Evolutionary conservation across 495 filamentous ascomycete species (phyloP), one percentile per base, ranked within the genome.

Genomic region (Parathielavia appendiculata): DNA sequence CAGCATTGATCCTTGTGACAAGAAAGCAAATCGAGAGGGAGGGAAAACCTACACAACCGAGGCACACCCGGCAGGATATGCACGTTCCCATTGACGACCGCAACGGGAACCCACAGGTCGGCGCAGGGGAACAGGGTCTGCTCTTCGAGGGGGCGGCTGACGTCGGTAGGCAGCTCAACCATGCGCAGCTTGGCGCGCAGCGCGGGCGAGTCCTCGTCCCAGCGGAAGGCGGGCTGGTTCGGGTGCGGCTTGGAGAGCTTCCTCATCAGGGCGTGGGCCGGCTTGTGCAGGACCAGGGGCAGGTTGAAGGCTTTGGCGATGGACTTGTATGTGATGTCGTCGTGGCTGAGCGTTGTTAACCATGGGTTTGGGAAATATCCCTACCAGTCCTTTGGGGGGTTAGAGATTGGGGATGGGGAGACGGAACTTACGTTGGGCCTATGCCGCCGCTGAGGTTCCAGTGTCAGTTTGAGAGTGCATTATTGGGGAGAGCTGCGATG

Each of bases 321-420:
- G 22, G 92, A 92, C 65, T 85, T 74, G 78, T 98, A 98, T 39
- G 93, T 97, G 61, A 98, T 97, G 67, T 98, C 93, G 67, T 98
- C 93, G 74, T 97, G 93, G 54, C 87, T 93, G 64, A 58, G 13
- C 6, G 8, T 13, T 38, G 26, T 56, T 9, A 40, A 53, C 34
- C 2, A 6, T 30, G 26, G 6, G 26, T 30, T 30, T 30, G 26
- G 26, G 6, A 6, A 30, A 6, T 30, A 6, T 30, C 6, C n/a
- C 26, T 30, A 6, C 26, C 3, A 30, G 26, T 26, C 9, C 23
- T 13, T 0, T 22, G 5, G 40, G 5, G 1, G 12, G 10, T 19
- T 32, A 34, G 12, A 26, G 1, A 35, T 23, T 30, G 20, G 50
- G 23, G 22, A 23, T 22, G 22, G n/a, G n/a, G n/a, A n/a, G n/a